Percentiles rank a stretch among this genome's conserved stretches.
phyloP scores from a whole-genome alignment of 2,329 filamentous ascomycete genomes.

The Stemphylium lycopersici region DNA sequence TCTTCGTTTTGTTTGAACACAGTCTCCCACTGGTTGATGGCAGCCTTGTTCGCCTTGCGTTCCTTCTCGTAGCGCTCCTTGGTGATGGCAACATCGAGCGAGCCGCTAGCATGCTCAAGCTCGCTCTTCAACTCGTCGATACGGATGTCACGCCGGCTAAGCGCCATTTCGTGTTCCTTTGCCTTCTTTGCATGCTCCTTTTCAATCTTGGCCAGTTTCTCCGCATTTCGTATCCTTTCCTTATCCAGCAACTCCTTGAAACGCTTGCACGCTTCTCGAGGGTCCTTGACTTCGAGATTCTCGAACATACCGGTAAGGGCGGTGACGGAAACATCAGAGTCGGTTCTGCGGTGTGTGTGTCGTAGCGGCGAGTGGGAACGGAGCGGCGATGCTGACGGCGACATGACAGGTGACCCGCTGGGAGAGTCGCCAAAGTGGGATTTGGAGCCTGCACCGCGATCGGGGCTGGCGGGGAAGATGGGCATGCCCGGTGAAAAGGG shows the following conservation, averaged over 20 bases:
- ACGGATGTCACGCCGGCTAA: conserved; percentile 15
- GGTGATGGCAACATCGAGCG: conserved; percentile 31
- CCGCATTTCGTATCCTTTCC: conserved; percentile 47
- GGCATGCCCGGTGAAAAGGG: conserved; percentile 63
- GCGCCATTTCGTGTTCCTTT: conserved; percentile 32
- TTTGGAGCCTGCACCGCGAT: conserved; percentile 62
- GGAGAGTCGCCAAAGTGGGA: conserved; percentile 34
- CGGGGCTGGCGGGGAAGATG: conserved; percentile 66
- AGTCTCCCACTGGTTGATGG: conserved; percentile 42
- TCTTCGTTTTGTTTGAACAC: conserved; percentile 42
- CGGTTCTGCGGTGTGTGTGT: conserved; percentile 34
- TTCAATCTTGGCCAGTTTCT: conserved; percentile 53
- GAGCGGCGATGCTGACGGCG: conserved; percentile 42
- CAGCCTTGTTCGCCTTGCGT: conserved; percentile 38
- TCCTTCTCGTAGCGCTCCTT: conserved; percentile 39
- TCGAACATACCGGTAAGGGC: conserved; percentile 73
- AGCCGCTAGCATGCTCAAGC: conserved; percentile 28
- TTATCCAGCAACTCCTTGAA: conserved; percentile 53
- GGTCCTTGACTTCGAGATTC: conserved; percentile 63
- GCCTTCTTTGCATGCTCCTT: conserved; percentile 69
- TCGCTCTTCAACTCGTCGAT: conserved; percentile 36
- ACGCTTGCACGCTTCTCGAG: conserved; percentile 52
- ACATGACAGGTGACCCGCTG: conserved; percentile 22
- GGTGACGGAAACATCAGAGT: conserved; percentile 47
- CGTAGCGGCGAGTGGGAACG: conserved; percentile 48